Percentiles rank a stretch among this genome's conserved stretches.
Conservation (phyloP, 352 stramenopile genomes). For the Globisporangium orthogonon region DNA sequence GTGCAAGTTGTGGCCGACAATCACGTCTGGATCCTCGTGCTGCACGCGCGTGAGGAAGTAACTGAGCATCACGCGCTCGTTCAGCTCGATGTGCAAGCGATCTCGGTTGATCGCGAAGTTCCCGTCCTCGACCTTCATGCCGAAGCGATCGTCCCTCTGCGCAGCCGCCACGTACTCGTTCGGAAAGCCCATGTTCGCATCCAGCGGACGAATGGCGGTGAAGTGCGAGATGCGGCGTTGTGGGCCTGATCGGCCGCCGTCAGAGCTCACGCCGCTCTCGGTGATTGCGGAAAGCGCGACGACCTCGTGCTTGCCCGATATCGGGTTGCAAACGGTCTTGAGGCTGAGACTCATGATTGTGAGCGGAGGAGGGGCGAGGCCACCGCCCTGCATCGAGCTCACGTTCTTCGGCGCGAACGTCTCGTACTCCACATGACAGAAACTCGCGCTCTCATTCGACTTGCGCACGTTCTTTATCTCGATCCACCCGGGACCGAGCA, state of each 20-base stretch:
- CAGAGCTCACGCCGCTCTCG: slow-evolving; percentile 64
- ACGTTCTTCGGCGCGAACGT: slow-evolving; percentile 92
- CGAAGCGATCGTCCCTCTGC: slow-evolving; percentile 56
- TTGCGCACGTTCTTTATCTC: slow-evolving; percentile 88
- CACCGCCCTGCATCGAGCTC: slow-evolving; percentile 55
- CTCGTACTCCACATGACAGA: slow-evolving; percentile 93
- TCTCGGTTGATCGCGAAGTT: slow-evolving; percentile 34
- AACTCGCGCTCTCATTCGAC: slow-evolving; percentile 69
- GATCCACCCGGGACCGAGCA: slow-evolving; percentile 98
- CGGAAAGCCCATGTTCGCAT: slow-evolving; percentile 58
- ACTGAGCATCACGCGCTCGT: slow-evolving; percentile 80
- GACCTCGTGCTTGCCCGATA: slow-evolving; percentile 95
- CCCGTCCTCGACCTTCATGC: slow-evolving; percentile 30
- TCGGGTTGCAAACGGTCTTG: slow-evolving; percentile 97
- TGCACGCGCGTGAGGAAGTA: slow-evolving; percentile 91
- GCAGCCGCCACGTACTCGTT: slow-evolving; percentile 45
- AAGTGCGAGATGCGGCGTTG: slow-evolving; percentile 64
- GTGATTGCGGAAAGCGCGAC: slow-evolving; percentile 79
- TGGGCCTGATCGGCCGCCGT: slow-evolving; percentile 32
- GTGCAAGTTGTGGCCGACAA: slow-evolving; percentile 98
- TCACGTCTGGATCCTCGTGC: slow-evolving; percentile 96
- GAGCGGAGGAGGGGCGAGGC: slow-evolving; percentile 85
- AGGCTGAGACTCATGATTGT: slow-evolving; percentile 95
- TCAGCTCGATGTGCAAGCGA: slow-evolving; percentile 65
- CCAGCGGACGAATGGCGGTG: slow-evolving; percentile 71